These are phyloP conservation scores for Xylariaceae sp. DNA, from an alignment of 2,329 filamentous ascomycete species.

Conservation along the genomic window DNA sequence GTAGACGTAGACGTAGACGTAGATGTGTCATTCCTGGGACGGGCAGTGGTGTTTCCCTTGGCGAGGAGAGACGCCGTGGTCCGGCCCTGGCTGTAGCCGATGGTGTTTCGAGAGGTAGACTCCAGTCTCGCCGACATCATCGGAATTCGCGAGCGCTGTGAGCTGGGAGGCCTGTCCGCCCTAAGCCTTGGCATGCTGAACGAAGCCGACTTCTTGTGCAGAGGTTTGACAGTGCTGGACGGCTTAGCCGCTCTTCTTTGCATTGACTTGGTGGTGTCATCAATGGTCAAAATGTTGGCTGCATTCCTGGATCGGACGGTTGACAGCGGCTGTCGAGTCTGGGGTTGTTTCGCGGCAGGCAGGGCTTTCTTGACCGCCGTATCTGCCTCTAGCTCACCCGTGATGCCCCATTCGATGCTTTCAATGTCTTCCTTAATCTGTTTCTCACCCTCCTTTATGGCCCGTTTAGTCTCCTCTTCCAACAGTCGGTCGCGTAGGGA, in stretches of 20 bases:
- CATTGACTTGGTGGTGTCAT: slow-evolving; percentile 30
- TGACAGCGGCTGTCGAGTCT: slow-evolving; percentile 35
- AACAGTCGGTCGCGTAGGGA: slow-evolving; percentile 57
- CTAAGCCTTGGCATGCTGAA: slow-evolving; percentile 30
- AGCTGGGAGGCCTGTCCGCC: slow-evolving; percentile 25
- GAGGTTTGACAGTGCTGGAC: slow-evolving; percentile 18
- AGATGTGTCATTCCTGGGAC: slow-evolving; percentile 16
- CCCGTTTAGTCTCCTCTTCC: slow-evolving; percentile 46
- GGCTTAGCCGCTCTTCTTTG: slow-evolving; percentile 30
- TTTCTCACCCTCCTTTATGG: slow-evolving; percentile 55
- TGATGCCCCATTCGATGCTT: slow-evolving; percentile 55
- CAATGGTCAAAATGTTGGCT: slow-evolving; percentile 46
- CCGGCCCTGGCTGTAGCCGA: slow-evolving; percentile 79
- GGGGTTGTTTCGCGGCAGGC: slow-evolving; percentile 12
- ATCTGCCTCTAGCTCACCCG: slow-evolving; percentile 45
- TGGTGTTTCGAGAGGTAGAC: slow-evolving; percentile 69
- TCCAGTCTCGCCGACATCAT: slow-evolving; percentile 53
- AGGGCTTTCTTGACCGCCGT: slow-evolving; percentile 24
- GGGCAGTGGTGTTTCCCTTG: slow-evolving; percentile 27
- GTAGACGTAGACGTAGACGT: background rate
- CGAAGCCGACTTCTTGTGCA: slow-evolving; percentile 25
- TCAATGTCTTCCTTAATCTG: slow-evolving; percentile 62
- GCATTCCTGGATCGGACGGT: slow-evolving; percentile 52
- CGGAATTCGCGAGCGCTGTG: slow-evolving; percentile 39
- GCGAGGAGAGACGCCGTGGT: slow-evolving; percentile 45